A percentile compares a stretch with the other conserved stretches of the same genome.
phyloP scores from a whole-genome alignment of 192 early-diverging fungal genomes.

The Umbelopsis vinacea region DNA sequence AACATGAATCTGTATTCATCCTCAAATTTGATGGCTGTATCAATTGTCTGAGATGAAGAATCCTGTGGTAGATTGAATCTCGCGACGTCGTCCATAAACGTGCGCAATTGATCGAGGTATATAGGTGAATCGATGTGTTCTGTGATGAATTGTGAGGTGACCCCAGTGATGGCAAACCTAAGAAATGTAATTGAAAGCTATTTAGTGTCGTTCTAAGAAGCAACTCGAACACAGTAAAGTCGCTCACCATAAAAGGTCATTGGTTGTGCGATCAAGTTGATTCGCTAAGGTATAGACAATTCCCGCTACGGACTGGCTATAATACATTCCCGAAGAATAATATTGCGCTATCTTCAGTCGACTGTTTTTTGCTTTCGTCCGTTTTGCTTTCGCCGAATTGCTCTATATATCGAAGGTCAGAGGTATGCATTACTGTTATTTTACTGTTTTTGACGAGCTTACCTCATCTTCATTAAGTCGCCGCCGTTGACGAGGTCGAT shows the following conservation, averaged over 20 bases:
- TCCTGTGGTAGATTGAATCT: constrained; percentile 47
- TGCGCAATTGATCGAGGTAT: constrained; percentile 66
- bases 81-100: constrained; percentile 73
- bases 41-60: constrained; percentile 42
- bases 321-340: constrained; percentile 79
- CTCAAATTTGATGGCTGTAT: constrained; percentile 58
- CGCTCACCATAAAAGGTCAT: constrained; percentile 79
- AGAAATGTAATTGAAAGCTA: not conserved
- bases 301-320: constrained; percentile 75
- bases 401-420: not conserved
- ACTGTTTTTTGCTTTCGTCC: constrained; percentile 38
- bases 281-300: constrained; percentile 73
- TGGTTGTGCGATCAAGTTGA: constrained; percentile 71
- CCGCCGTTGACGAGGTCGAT: constrained; percentile 47
- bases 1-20: constrained; percentile 89
- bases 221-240: not conserved
- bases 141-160: constrained; percentile 78
- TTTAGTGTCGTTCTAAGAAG: not conserved
- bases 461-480: constrained; percentile 44
- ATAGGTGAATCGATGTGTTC: constrained; percentile 70
- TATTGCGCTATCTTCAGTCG: constrained; percentile 71
- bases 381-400: constrained; percentile 39
- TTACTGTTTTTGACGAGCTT: not conserved
- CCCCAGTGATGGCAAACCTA: constrained; percentile 79
- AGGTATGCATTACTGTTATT: too few relatives aligned